Evolutionary conservation across 2,329 filamentous ascomycete species (phyloP), one percentile per base, ranked within the genome.

Genomic region (Myriosclerotinia scirpicola): DNA sequence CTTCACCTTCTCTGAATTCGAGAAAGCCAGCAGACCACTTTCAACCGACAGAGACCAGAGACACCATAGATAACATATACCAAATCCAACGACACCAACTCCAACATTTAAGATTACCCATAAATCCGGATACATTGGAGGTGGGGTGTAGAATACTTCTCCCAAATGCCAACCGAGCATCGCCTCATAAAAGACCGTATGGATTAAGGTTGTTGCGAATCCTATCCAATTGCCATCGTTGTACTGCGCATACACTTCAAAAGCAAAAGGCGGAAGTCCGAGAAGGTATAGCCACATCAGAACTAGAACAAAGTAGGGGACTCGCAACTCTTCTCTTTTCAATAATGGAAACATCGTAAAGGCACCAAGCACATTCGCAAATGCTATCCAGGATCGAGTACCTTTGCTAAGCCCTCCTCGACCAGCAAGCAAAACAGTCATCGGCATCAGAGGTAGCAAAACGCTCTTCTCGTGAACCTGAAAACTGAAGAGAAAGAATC

Each of bases 401-500:
- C 89, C 87, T 68, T 90, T 90, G 68, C 87, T 87, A 60, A 99
- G 80, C 0, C 94, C 94, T 59, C 91, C 86, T 69, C 89, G 86
- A 20, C 90, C 88, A 20, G 91, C 90, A 50, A 99, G 83, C 6
- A 98, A 83, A 8, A 97, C 79, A 0, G 93, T 98, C 91, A 96
- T 97, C 0, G 95, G 95, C 76, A 98, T 86, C 56, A 99, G 82
- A 0, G 95, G 96, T 2, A 99, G 85, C 6, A 99, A 82, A 0
- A 97, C 92, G 71, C 93, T 97, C 84, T 99, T 99, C 80, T 99
- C 95, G 75, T 99, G 95, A 0, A 99, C 96, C 76, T 99, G 95
- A 77, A 96, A 99, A 73, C 92, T 96, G 80, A 96, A 98, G 20
- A 99, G 82, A 77, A 98, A 99, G 82, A 99, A 99, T 0, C 90